Base-by-base conservation (phyloP, 768 basidiomycete genomes). In the Royoungia palumana region DNA sequence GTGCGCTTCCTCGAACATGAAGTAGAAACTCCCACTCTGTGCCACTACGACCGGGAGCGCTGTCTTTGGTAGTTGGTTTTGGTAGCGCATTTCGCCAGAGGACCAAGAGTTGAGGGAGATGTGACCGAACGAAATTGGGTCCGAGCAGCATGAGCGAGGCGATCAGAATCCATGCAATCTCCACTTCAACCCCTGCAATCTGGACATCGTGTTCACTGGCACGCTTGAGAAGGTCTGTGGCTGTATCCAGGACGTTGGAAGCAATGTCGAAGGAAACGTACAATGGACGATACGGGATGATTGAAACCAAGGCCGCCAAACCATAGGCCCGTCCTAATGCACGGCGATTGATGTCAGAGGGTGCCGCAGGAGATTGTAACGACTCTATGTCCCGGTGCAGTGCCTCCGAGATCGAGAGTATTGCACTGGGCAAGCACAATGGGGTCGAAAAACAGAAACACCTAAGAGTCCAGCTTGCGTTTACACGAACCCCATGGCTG, bases 81-180 rank as follows among this genome's bases (percentile, higher is more conserved):
- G 96, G 94, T 0, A 99, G 75, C 2, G 95, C 94, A 58, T 99
- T 99, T 27, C 96, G 77, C 96, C 96, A 99, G 4, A 99, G 79
- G 0, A 98, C 92, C 35, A 98, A 78, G 16, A 98, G 75, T 58
- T 97, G 95, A 0, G 94, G 89, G 2, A 98, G 79, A 65, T 99
- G 94, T 0, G 92, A 81, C 16, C 91, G 84, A 44, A 97, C 93
- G 56, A 98, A 96, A 58, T 92, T 89, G 4, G 89, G 91, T 0
- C 94, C 95, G 7, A 96, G 82, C 3, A 86, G 79, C 89, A 97
- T 93, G 24, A 98, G 70, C 1, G 93, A 85, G 0, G 89, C 84
- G 46, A 99, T 90, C 30, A 88, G 72, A 12, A 85, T 93, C 96
- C 96, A 98, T 0, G 94, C 93, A 1, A 94, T 86, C 61, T 95